Base-by-base conservation (phyloP, 169 alveolate genomes). In the Ichthyophthirius multifiliis region DNA sequence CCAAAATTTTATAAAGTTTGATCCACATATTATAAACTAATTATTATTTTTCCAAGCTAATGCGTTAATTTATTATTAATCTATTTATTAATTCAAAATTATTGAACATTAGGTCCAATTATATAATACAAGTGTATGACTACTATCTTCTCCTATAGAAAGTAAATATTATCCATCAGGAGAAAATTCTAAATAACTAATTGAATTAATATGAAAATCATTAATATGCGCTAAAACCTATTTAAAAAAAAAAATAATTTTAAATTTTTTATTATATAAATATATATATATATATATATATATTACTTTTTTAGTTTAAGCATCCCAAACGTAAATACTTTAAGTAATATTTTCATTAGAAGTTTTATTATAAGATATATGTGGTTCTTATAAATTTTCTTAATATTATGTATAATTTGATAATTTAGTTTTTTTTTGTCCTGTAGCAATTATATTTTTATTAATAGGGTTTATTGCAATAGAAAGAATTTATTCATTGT, bases 401-500 rank as follows among this genome's bases (percentile, higher is more conserved):
- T n/a, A n/a, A n/a, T n/a, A n/a, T n/a, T n/a, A n/a, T n/a, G n/a
- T n/a, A n/a, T n/a, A n/a, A n/a, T n/a, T n/a, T n/a, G n/a, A n/a
- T n/a, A n/a, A 94, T 80, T 73, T 74, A 43, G 76, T 76, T 2
- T 83, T 84, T 78, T 74, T 74, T 37, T 94, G 88, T 0, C 98
- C 98, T 23, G 98, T 94, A 7, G 96, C 98, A 31, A 87, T 90
- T 20, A 92, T 93, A 18, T 88, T 82, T 41, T 93, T 78, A 43
- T 88, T 87, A n/a, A n/a, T n/a, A 9, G 98, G 98, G 63, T 91
- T 96, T 3, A 94, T 76, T 9, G 93, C 96, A 75, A 94, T 63
- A 15, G 95, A 82, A 1, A 91, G 94, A 4, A 94, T 88, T 65
- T 92, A 95, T 63, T 92, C 95, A 43, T 88, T 86, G 75, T 92